A percentile compares a stretch with the other conserved stretches of the same genome.
Conservation (phyloP, 331 rosid genomes). For the Dryas integrifolia region DNA sequence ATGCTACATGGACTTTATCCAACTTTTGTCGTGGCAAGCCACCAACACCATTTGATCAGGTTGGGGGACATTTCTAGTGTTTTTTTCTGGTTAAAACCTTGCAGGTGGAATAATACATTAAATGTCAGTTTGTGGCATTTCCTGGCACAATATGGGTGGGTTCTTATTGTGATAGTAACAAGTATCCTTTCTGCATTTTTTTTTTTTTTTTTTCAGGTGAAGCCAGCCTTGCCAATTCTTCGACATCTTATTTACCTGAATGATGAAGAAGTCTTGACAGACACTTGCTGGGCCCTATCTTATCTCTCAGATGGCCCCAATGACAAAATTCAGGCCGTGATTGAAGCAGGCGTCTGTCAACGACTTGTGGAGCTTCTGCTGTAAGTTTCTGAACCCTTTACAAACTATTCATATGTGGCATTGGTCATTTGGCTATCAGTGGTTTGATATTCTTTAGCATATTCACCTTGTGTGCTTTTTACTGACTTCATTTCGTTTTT, state of each 20-base stretch:
- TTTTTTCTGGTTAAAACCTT: conserved; percentile 8
- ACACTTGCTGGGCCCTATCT: conserved; percentile 72
- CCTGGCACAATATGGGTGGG: not conserved
- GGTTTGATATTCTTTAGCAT: conserved; percentile 1
- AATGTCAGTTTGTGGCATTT: conserved; percentile 12
- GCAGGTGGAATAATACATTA: not conserved
- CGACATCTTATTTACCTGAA: conserved; percentile 44
- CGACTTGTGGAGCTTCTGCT: conserved; percentile 58
- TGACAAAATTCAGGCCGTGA: conserved; percentile 59
- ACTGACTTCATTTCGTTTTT: conserved; percentile 29
- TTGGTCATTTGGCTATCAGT: not conserved
- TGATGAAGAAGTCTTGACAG: conserved; percentile 60
- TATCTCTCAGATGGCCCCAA: conserved; percentile 64
- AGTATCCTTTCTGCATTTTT: not conserved
- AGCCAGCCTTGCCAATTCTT: conserved; percentile 55
- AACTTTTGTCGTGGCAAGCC: conserved; percentile 65
- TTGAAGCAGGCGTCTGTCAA: conserved; percentile 56
- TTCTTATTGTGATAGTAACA: not conserved
- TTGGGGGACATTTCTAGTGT: conserved; percentile 11
- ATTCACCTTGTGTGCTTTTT: not conserved
- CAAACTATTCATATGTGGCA: conserved; percentile 7
- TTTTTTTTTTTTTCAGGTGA: conserved; percentile 47
- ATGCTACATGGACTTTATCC: conserved; percentile 66
- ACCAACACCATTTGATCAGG: conserved; percentile 57
- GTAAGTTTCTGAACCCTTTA: conserved; percentile 35